These are phyloP conservation scores for Castanea mollissima DNA, from an alignment of 306 rosid genomes.

Conservation along the genomic window DNA sequence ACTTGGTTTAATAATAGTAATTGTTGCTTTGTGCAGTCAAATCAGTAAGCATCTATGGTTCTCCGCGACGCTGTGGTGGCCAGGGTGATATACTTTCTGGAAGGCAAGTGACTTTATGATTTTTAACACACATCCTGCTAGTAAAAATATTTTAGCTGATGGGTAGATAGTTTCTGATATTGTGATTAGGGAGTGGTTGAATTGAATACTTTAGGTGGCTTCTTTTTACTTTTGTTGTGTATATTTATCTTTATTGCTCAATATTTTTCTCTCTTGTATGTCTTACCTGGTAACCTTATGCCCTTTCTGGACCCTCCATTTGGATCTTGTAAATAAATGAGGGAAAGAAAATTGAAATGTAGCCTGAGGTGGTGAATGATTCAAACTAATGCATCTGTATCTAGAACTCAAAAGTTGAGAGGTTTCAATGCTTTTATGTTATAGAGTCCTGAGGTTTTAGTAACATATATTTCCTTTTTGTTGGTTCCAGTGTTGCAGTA, in stretches of 20 bases:
- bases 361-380: background rate
- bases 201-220: background rate
- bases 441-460: background rate
- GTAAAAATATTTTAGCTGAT: background rate
- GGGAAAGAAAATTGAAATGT: background rate
- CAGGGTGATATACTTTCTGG: conserved; percentile 98
- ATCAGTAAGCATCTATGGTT: conserved; percentile 78
- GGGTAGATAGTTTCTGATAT: background rate
- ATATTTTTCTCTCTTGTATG: background rate
- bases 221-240: background rate
- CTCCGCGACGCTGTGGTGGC: conserved; percentile 93
- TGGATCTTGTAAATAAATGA: background rate
- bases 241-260: background rate
- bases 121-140: background rate
- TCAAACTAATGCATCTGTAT: background rate
- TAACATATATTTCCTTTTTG: background rate
- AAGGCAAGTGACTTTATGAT: conserved; percentile 56
- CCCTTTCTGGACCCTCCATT: background rate
- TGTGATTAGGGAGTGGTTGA: background rate
- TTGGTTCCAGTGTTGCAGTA: conserved; percentile 68
- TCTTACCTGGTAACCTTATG: background rate
- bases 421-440: background rate
- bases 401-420: background rate
- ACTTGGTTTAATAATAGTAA: background rate
- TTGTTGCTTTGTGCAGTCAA: conserved; percentile 45